Base-by-base conservation (phyloP, 2,329 filamentous ascomycete species). In the Verticillium nonalfalfae region DNA sequence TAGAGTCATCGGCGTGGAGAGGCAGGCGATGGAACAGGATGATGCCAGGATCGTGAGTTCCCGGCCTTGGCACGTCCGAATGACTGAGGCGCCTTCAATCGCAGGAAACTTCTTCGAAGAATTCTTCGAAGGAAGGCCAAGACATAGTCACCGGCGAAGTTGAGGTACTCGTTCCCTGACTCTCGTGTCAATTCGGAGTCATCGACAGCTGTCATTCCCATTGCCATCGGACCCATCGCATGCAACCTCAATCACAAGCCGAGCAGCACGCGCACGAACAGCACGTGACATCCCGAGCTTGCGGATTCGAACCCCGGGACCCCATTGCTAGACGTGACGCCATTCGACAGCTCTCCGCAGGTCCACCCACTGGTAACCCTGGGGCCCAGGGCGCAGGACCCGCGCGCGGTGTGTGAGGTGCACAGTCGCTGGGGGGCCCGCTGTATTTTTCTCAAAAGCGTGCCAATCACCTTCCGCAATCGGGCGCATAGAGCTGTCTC, bases 391-490 rank as follows among this genome's bases (percentile, higher is more conserved):
- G 34, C 52, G 52, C 36, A 38, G 10, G 14, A 31, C 26, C 21
- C 21, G 21, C 21, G 21, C 21, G 21, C 1, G 21, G 39, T 6
- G 15, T 15, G 7, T 5, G 6, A n/a, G 14, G 39, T 45, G 39
- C 39, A 45, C 39, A 45, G 45, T 52, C 45, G 18, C 45, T 52
- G 45, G 11, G 7, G 45, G 45, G 45, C 10, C 45, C 45, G n/a
- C 55, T 57, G 55, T 38, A 57, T 34, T 40, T 40, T 26, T 40
- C 38, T 13, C 38, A 40, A 58, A 58, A 58, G 57, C 57, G 57
- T 58, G 57, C 57, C 57, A 58, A 58, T 58, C 57, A 58, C 21
- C 40, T n/a, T 39, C 38, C 38, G 31, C 39, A 34, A 50, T 50
- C 45, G 33, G 55, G 15, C 55, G 55, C 55, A 38, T 35, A 21